Conservation (phyloP, 345 rosid species). For the Geranium brycei region DNA sequence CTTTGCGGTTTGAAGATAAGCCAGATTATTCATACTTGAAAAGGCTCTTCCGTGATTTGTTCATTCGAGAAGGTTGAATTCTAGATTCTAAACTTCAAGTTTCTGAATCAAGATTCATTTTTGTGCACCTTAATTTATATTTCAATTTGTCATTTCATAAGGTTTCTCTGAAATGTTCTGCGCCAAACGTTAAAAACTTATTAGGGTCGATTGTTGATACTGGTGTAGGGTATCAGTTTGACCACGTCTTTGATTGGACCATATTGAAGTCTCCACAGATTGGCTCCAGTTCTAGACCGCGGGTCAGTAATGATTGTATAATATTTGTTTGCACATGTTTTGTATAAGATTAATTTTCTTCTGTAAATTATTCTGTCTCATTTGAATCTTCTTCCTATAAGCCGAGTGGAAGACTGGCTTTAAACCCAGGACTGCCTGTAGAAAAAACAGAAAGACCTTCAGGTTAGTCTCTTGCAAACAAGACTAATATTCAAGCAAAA, state of each 20-base stretch:
- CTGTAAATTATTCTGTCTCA: too few species aligned
- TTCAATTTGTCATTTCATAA: too few species aligned
- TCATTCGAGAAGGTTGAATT: conserved; percentile 71
- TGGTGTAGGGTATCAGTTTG: conserved; percentile 74
- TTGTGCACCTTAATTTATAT: neutral
- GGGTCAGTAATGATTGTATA: conserved; percentile 32
- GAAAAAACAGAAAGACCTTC: conserved; percentile 68
- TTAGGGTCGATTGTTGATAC: conserved; percentile 1
- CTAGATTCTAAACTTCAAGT: neutral
- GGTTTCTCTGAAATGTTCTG: too few species aligned
- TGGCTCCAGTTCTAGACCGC: conserved; percentile 63
- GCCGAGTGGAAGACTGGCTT: conserved; percentile 46
- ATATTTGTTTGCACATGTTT: neutral
- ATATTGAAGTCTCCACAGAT: conserved; percentile 72
- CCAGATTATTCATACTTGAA: conserved; percentile 93
- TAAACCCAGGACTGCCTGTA: conserved; percentile 42
- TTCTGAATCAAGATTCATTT: neutral
- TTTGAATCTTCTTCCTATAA: conserved; percentile 7
- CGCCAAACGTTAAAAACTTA: too few species aligned
- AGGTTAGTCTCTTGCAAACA: conserved; percentile 27
- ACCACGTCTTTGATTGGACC: conserved; percentile 94
- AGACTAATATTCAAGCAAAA: too few species aligned
- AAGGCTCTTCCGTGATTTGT: conserved; percentile 86
- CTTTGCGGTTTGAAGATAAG: conserved; percentile 89
- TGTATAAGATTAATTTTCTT: neutral